Percentiles rank a stretch among this genome's conserved stretches.
phyloP scores from a whole-genome alignment of 225 moss, liverwort and hornwort genomes.

The Bryum argenteum region DNA sequence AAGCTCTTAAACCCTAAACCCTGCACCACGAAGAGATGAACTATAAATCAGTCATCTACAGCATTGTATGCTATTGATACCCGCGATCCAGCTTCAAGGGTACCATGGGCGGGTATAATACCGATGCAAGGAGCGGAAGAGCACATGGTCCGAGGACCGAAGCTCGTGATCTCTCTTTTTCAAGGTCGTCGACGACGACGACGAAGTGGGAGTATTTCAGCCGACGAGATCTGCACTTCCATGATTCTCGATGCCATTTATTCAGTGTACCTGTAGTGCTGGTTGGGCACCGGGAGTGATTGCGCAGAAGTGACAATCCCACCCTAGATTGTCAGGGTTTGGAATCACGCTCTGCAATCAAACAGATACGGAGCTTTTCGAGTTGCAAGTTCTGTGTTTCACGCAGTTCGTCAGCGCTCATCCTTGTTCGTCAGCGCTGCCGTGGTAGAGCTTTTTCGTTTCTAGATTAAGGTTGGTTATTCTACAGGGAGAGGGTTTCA shows the following conservation, averaged over 20 bases:
- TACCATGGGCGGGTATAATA: too few species aligned
- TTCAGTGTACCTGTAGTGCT: not conserved
- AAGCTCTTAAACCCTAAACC: slow-evolving; percentile 29
- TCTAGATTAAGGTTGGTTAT: not conserved
- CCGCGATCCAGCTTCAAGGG: too few species aligned
- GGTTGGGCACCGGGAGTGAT: not conserved
- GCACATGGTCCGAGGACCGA: too few species aligned
- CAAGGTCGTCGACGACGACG: slow-evolving; percentile 11
- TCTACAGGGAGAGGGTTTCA: slow-evolving; percentile 6
- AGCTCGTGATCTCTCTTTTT: not conserved
- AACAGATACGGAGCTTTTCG: not conserved
- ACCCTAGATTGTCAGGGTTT: not conserved
- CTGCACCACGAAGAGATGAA: not conserved
- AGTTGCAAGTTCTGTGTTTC: not conserved
- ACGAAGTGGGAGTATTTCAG: not conserved
- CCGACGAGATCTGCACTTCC: slow-evolving; percentile 18
- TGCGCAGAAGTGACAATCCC: not conserved
- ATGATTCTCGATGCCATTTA: slow-evolving; percentile 18
- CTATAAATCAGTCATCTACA: too few species aligned
- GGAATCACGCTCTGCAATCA: slow-evolving; percentile 19
- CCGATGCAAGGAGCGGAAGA: too few species aligned
- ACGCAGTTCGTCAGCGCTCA: slow-evolving; percentile 1
- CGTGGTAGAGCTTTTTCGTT: not conserved
- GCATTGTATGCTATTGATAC: too few species aligned
- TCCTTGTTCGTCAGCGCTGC: not conserved